Evolutionary conservation across 305 asterid species (phyloP).

Genomic region (Stenogyne calaminthoides): DNA sequence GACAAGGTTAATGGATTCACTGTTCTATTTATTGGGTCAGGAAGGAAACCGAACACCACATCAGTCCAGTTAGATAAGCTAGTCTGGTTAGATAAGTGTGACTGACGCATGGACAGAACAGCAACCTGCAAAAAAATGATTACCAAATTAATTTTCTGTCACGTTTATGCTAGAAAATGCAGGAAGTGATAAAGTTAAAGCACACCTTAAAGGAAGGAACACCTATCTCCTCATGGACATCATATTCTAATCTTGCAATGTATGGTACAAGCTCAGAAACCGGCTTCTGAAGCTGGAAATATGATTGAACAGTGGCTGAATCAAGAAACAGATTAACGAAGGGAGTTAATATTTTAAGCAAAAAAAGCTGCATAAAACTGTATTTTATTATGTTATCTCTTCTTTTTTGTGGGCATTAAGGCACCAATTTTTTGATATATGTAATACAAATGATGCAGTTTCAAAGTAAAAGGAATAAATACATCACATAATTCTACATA

Average conservation of each 20-base stretch:
- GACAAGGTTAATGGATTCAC: slow-evolving; percentile 52
- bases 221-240: slow-evolving; percentile 74
- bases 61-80: slow-evolving; percentile 60
- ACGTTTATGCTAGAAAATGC: slow-evolving; percentile 18
- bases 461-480: neutral
- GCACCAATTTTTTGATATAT: neutral
- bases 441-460: slow-evolving; percentile 6
- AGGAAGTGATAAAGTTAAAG: slow-evolving; percentile 26
- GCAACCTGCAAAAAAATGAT: slow-evolving; percentile 52
- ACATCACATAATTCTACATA: neutral
- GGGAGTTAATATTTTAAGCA: neutral
- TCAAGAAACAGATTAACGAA: slow-evolving; percentile 33
- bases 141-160: slow-evolving; percentile 16
- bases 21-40: slow-evolving; percentile 56
- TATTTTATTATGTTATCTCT: neutral
- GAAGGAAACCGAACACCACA: slow-evolving; percentile 82
- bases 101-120: slow-evolving; percentile 72
- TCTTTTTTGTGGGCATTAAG: slow-evolving; percentile 1
- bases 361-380: neutral
- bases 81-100: slow-evolving; percentile 34
- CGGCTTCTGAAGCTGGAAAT: slow-evolving; percentile 73
- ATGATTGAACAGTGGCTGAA: slow-evolving; percentile 86
- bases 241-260: slow-evolving; percentile 73
- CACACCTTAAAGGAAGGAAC: slow-evolving; percentile 78
- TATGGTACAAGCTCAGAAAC: slow-evolving; percentile 71